Evolutionary conservation across 2,329 filamentous ascomycete species (phyloP).

Genomic region (Ceratocystis colombiana): DNA sequence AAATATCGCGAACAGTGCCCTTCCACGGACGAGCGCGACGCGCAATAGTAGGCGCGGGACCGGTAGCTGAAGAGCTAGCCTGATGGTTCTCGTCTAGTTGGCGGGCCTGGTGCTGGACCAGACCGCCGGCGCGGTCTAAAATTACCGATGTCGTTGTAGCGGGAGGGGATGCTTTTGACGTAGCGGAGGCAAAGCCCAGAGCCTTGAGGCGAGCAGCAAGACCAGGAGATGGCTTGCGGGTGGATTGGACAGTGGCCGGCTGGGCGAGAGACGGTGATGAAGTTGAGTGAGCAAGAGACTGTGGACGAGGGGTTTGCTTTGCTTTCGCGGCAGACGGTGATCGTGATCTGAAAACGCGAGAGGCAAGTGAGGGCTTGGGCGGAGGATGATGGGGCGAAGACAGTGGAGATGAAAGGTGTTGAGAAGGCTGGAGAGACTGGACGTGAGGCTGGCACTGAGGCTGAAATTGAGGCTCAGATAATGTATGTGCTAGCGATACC

Average conservation of each 20-base stretch:
- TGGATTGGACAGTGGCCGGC: slow-evolving; percentile 29
- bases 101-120: slow-evolving; percentile 59
- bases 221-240: slow-evolving; percentile 53
- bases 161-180: slow-evolving; percentile 26
- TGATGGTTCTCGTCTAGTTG: slow-evolving; percentile 59
- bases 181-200: slow-evolving; percentile 45
- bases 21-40: slow-evolving; percentile 64
- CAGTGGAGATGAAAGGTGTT: background rate
- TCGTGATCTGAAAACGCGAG: slow-evolving; percentile 24
- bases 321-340: slow-evolving; percentile 28
- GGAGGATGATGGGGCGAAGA: background rate
- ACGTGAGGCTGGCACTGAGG: background rate
- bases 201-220: slow-evolving; percentile 56
- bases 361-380: slow-evolving; percentile 17
- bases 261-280: slow-evolving; percentile 26
- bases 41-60: slow-evolving; percentile 39
- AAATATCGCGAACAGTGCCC: slow-evolving; percentile 44
- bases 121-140: slow-evolving; percentile 50
- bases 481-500: slow-evolving; percentile 17
- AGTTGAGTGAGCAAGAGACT: slow-evolving; percentile 27
- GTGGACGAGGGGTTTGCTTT: slow-evolving; percentile 27
- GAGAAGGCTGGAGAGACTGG: background rate
- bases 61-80: slow-evolving; percentile 40
- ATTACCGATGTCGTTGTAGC: slow-evolving; percentile 28
- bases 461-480: background rate